Percentiles rank a stretch among this genome's conserved stretches.
Evolutionary conservation across 768 basidiomycete species (phyloP).

Genomic region (Paxillus rubicundulus): DNA sequence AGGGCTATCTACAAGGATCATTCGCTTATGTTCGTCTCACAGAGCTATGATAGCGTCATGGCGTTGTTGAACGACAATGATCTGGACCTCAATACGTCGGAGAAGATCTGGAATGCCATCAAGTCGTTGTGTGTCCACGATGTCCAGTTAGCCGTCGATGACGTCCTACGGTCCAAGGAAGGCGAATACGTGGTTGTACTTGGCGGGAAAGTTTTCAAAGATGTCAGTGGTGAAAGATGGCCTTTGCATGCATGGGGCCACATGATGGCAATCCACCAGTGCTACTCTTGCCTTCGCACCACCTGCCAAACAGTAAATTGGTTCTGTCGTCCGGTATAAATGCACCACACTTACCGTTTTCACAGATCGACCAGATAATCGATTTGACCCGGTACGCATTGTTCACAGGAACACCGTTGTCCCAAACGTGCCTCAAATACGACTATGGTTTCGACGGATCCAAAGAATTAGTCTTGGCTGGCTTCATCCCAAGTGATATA

Average conservation of each 20-base stretch:
- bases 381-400: too few relatives aligned
- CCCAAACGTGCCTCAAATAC: too few relatives aligned
- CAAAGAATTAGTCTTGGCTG: too few relatives aligned
- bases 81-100: constrained; percentile 31
- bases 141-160: too few relatives aligned
- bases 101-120: constrained; percentile 35
- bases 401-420: too few relatives aligned
- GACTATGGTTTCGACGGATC: too few relatives aligned
- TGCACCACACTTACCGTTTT: too few relatives aligned
- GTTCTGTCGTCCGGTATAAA: background rate
- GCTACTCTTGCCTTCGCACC: constrained; percentile 33
- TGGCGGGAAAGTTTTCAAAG: constrained; percentile 18
- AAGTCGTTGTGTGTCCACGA: constrained; percentile 12
- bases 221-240: constrained; percentile 24
- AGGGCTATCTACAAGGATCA: constrained; percentile 37
- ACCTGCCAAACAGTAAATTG: constrained; percentile 29
- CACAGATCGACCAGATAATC: too few relatives aligned
- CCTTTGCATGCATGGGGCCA: constrained; percentile 38
- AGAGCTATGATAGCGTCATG: constrained; percentile 31
- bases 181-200: too few relatives aligned
- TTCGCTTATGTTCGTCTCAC: constrained; percentile 37
- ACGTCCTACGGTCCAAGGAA: too few relatives aligned
- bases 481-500: too few relatives aligned
- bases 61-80: constrained; percentile 28
- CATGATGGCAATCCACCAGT: constrained; percentile 27